These are phyloP conservation scores for Juglanconis oblonga DNA, from an alignment of 2,329 filamentous ascomycete genomes.

Conservation along the genomic window DNA sequence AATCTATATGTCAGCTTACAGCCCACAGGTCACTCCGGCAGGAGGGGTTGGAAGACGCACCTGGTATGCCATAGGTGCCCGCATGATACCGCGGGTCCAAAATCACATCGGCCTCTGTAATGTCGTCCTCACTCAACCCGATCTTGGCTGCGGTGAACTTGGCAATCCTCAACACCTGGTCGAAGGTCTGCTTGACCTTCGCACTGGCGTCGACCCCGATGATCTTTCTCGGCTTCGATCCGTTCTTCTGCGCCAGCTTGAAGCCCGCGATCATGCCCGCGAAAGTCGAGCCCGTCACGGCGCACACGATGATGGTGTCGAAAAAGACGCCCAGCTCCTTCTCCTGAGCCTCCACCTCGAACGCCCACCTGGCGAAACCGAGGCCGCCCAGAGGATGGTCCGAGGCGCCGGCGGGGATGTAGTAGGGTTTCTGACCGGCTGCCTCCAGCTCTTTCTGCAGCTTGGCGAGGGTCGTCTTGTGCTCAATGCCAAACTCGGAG, in stretches of 20 bases:
- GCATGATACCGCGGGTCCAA: constrained; percentile 65
- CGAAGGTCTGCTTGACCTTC: constrained; percentile 58
- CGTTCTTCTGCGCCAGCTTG: constrained; percentile 54
- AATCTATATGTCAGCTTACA: neutral
- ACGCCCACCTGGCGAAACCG: constrained; percentile 69
- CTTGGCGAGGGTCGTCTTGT: constrained; percentile 57
- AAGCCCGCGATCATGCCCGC: constrained; percentile 73
- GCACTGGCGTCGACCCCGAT: constrained; percentile 67
- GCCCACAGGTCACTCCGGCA: neutral
- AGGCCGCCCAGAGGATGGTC: constrained; percentile 69
- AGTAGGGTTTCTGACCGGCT: constrained; percentile 61
- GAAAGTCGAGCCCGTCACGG: constrained; percentile 68
- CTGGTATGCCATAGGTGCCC: constrained; percentile 61
- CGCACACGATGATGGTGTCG: constrained; percentile 66
- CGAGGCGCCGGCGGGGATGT: constrained; percentile 68
- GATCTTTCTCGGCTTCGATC: constrained; percentile 48
- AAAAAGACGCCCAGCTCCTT: constrained; percentile 60
- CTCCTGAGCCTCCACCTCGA: constrained; percentile 66
- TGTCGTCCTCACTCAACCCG: constrained; percentile 56
- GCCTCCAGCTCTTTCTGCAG: constrained; percentile 51
- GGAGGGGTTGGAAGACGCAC: neutral
- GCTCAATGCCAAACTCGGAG: constrained; percentile 64
- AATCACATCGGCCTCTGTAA: constrained; percentile 60
- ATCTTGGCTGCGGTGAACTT: constrained; percentile 61
- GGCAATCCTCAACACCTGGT: constrained; percentile 66